These are phyloP conservation scores for Fusarium dimerum DNA, from an alignment of 2,329 filamentous ascomycete genomes.

Conservation along the genomic window DNA sequence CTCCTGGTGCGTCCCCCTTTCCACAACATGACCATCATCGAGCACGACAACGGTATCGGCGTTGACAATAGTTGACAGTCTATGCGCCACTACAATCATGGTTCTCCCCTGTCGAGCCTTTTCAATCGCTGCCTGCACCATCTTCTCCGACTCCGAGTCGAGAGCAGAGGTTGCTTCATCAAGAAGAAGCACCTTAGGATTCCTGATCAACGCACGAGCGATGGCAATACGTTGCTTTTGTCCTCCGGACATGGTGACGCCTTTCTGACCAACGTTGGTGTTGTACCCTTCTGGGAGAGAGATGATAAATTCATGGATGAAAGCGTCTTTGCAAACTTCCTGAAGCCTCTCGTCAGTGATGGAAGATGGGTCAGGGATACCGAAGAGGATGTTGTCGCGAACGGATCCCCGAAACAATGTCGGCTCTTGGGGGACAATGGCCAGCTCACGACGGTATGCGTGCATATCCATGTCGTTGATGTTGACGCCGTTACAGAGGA, in stretches of 20 bases:
- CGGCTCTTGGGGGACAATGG: conserved; percentile 91
- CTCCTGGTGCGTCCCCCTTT: conserved; percentile 41
- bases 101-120: conserved; percentile 81
- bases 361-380: conserved; percentile 64
- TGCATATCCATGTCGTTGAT: conserved; percentile 81
- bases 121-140: conserved; percentile 80
- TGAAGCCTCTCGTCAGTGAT: conserved; percentile 70
- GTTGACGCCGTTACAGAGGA: conserved; percentile 81
- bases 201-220: conserved; percentile 82
- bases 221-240: conserved; percentile 96
- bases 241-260: conserved; percentile 80
- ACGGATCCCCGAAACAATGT: conserved; percentile 94
- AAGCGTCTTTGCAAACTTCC: conserved; percentile 82
- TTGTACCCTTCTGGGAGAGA: conserved; percentile 84
- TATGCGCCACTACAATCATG: conserved; percentile 90
- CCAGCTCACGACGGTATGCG: conserved; percentile 79
- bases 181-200: conserved; percentile 82
- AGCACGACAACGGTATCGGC: conserved; percentile 48
- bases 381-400: conserved; percentile 84
- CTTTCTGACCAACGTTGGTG: conserved; percentile 85
- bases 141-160: conserved; percentile 75
- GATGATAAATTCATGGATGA: conserved; percentile 90
- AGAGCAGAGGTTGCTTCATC: conserved; percentile 81
- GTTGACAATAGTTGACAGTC: conserved; percentile 43
- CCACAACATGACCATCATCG: conserved; percentile 42